phyloP scores from a whole-genome alignment of 129 eudicot species.

The Chrysanthemum seticuspe region DNA sequence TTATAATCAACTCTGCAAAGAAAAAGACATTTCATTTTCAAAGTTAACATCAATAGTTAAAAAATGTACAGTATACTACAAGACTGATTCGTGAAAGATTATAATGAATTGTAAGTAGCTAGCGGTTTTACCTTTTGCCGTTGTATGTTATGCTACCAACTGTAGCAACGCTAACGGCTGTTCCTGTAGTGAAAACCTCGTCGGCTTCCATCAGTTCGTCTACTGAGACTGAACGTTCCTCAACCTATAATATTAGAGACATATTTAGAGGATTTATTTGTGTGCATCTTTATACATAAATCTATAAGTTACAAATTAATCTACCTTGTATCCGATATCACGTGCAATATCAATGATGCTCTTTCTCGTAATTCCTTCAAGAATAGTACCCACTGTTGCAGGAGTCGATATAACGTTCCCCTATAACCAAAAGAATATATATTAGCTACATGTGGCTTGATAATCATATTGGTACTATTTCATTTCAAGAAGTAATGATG shows the following conservation, averaged over 20 bases:
- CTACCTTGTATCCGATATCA: slow-evolving; percentile 67
- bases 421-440: slow-evolving; percentile 14
- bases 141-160: slow-evolving; percentile 74
- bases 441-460: background rate
- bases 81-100: too few species aligned
- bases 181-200: slow-evolving; percentile 84
- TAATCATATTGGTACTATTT: background rate
- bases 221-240: slow-evolving; percentile 52
- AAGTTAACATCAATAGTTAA: background rate
- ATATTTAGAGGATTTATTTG: too few species aligned
- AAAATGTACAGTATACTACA: too few species aligned
- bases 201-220: slow-evolving; percentile 77
- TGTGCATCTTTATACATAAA: too few species aligned
- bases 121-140: slow-evolving; percentile 49
- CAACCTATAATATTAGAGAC: slow-evolving; percentile 43
- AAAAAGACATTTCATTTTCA: background rate
- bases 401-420: slow-evolving; percentile 78
- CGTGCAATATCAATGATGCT: slow-evolving; percentile 74
- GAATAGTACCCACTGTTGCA: slow-evolving; percentile 59
- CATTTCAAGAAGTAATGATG: background rate
- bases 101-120: background rate
- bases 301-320: background rate
- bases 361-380: slow-evolving; percentile 82
- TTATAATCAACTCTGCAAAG: slow-evolving; percentile 57
- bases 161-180: slow-evolving; percentile 80